Evolutionary conservation across 805 yeast species (phyloP).

Genomic region (Blastobotrys robertii): DNA sequence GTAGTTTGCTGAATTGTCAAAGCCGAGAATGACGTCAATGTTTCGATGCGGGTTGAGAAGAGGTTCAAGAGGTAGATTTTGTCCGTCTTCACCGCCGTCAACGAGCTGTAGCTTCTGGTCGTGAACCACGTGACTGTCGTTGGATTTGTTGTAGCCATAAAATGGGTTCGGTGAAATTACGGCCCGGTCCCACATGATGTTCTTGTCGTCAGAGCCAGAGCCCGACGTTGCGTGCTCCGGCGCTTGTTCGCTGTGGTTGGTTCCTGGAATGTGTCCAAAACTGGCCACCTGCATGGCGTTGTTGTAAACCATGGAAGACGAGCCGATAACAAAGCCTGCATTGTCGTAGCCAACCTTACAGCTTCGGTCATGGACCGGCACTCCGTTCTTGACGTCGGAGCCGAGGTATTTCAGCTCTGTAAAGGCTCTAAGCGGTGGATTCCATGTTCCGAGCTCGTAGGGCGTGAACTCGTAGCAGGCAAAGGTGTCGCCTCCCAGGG

Average conservation of each 20-base stretch:
- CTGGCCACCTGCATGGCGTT: conserved; percentile 17
- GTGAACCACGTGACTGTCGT: conserved; percentile 28
- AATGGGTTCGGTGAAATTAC: conserved; percentile 67
- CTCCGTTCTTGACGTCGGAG: conserved; percentile 34
- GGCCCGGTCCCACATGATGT: conserved; percentile 50
- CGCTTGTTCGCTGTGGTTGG: not conserved
- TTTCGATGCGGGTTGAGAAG: conserved; percentile 49
- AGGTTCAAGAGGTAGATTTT: conserved; percentile 57
- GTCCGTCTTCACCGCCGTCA: conserved; percentile 68
- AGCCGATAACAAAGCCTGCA: conserved; percentile 70
- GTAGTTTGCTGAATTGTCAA: conserved; percentile 30
- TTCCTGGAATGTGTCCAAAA: conserved; percentile 3
- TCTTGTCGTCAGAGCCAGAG: no score
- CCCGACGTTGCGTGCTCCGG: no score
- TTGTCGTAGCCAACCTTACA: conserved; percentile 70
- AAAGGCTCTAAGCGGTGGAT: conserved; percentile 57
- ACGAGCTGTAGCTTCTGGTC: conserved; percentile 40
- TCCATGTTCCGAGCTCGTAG: conserved; percentile 81
- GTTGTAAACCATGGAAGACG: conserved; percentile 68
- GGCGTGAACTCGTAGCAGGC: conserved; percentile 34
- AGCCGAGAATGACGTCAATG: conserved; percentile 55
- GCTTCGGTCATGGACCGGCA: conserved; percentile 16
- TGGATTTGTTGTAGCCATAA: conserved; percentile 31
- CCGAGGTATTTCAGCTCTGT: conserved; percentile 61
- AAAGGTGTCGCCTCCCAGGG: no score